These are phyloP conservation scores for Aspergillus persii DNA, from an alignment of 2,329 filamentous ascomycete genomes.

Conservation along the genomic window DNA sequence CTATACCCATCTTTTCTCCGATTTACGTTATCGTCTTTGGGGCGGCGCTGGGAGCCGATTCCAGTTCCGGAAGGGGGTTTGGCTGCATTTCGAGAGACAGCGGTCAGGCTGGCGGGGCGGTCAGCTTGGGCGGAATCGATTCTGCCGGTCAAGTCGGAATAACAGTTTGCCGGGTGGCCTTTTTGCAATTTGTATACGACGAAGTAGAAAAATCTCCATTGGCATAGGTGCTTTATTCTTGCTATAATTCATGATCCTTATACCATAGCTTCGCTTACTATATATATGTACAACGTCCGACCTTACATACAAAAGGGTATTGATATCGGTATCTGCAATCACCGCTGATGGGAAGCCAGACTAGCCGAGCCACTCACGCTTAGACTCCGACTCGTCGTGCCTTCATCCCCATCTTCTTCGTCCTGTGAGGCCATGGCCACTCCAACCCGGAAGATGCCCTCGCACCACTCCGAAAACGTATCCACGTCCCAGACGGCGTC, in stretches of 20 bases:
- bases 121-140: too few relatives aligned
- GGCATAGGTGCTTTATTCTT: too few relatives aligned
- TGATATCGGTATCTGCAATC: neutral
- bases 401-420: conserved; percentile 13
- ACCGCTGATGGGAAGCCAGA: neutral
- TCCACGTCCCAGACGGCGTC: conserved; percentile 65
- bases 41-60: too few relatives aligned
- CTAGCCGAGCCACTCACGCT: conserved; percentile 12
- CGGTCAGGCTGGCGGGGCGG: too few relatives aligned
- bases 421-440: conserved; percentile 28
- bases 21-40: too few relatives aligned
- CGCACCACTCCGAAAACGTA: conserved; percentile 63
- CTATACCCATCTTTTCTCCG: neutral
- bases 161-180: too few relatives aligned
- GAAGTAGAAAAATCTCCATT: too few relatives aligned
- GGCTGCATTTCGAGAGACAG: neutral
- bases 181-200: too few relatives aligned
- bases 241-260: too few relatives aligned
- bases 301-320: neutral
- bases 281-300: neutral
- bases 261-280: neutral
- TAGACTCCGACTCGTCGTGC: conserved; percentile 11
- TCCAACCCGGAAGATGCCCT: conserved; percentile 58
- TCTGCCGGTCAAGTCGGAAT: too few relatives aligned
- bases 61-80: neutral